Evolutionary conservation across 768 basidiomycete genomes (phyloP), one percentile per base, ranked within the genome.

Genomic region (Boletus tomentosulus): DNA sequence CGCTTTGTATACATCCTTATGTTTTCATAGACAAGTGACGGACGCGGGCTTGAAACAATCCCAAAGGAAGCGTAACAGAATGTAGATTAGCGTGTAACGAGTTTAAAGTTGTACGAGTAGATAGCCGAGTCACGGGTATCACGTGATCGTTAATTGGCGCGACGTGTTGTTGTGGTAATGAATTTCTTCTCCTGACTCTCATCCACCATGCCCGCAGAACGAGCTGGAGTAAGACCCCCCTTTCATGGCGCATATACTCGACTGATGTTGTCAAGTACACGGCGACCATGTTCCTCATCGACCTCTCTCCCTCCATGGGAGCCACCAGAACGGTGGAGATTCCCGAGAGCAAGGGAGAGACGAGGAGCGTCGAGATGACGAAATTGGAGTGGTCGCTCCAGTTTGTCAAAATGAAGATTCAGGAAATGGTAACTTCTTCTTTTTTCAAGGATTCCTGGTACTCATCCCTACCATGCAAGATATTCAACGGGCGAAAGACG

Each of bases 401-500:
- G 64, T 97, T 86, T 64, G 89, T 91, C 15, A 92, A 90, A 67
- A 79, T 92, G 59, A 93, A 93, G 69, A 80, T 95, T 33, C 92
- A 96, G 66, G 89, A 95, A 56, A 93, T 96, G 87, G 91, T 90
- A 50, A 10, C 68, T 64, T 15, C 12, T 27, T 30, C 4, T 16
- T 48, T 31, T 45, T 22, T 39, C 12, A 37, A 2, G 5, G 33
- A 3, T 16, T 15, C 46, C 27, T 28, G 1, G n/a, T 60, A 19
- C 12, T 28, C 1, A 19, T 19, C 31, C 12, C 7, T 27, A 24
- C 4, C 11, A 24, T 11, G 30, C 25, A 53, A 98, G 95, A 93
- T 98, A 59, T 93, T 85, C 65, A 84, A 89, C 59, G 89, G 87
- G 13, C 79, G 95, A 39, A 97, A 96, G 75, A 98, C 95, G 10